Conservation (phyloP, 2,329 filamentous ascomycete species). For the Chaetomiaceae sp. region DNA sequence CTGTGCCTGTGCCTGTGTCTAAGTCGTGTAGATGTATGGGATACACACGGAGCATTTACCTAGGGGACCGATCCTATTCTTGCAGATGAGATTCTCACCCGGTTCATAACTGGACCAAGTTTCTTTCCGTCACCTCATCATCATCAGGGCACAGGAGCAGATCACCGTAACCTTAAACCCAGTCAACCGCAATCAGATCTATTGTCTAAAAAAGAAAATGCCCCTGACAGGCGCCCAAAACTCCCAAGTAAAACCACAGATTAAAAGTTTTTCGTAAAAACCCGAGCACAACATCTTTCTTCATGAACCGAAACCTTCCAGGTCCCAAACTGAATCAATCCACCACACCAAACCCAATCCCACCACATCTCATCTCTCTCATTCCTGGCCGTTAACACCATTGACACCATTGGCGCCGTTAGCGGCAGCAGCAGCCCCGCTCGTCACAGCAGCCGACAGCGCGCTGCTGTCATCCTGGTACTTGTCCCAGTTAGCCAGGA, state of each 20-base stretch:
- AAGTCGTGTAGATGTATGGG: too few relatives aligned
- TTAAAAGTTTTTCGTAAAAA: not conserved
- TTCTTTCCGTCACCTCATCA: too few relatives aligned
- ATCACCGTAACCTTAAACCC: too few relatives aligned
- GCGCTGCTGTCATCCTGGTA: slow-evolving; percentile 51
- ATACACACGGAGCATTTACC: too few relatives aligned
- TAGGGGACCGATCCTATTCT: too few relatives aligned
- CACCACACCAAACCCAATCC: not conserved
- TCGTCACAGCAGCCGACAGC: slow-evolving; percentile 29
- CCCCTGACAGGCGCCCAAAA: not conserved
- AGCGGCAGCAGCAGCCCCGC: slow-evolving; percentile 25
- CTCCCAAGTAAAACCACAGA: not conserved
- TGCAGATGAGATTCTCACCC: too few relatives aligned
- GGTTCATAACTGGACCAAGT: too few relatives aligned
- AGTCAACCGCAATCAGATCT: not conserved
- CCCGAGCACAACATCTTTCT: not conserved
- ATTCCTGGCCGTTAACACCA: not conserved
- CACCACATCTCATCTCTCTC: slow-evolving; percentile 4
- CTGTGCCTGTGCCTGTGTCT: too few relatives aligned
- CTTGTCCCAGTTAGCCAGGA: slow-evolving; percentile 82
- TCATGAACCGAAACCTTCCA: not conserved
- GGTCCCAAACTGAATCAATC: not conserved
- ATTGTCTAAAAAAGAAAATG: slow-evolving; percentile 1
- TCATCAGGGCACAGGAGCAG: too few relatives aligned
- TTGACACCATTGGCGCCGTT: slow-evolving; percentile 6